Base-by-base conservation (phyloP, 768 basidiomycete genomes). In the Lactifluus volemus region DNA sequence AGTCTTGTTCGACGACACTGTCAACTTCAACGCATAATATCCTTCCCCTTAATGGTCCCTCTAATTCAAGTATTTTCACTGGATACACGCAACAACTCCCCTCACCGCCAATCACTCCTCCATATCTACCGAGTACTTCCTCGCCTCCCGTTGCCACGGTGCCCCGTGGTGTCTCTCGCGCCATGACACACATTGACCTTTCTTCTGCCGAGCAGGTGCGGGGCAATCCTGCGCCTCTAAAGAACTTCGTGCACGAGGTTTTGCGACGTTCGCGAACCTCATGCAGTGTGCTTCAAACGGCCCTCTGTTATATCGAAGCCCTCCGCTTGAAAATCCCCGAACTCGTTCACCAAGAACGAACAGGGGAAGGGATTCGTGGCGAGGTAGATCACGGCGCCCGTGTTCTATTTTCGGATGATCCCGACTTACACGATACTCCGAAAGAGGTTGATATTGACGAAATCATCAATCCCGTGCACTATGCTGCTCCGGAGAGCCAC, bases 161-260 rank as follows among this genome's bases (percentile, higher is more conserved):
- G 56, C 53, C 63, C 50, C 60, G 60, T 52, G 47, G 9, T 30
- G 60, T 69, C 38, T 67, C 61, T 49, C 67, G 65, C 55, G 69
- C 65, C 60, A 48, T 58, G 42, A 69, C 71, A 25, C 74, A 73
- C 54, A 65, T 57, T 14, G 51, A 48, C 64, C 34, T 62, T 59
- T 59, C 69, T 57, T 50, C 56, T 58, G 38, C 58, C 41, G 64
- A 66, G 42, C 55, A 63, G 32, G 64, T 67, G 14, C 68, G 57
- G 11, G 67, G 69, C 63, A 76, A 77, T 50, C 69, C 83, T 17
- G 74, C 83, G 8, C 85, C 88, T 8, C 79, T 91, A 64, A 85
- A 81, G 65, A 77, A 80, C 5, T 96, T 96, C 67, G 89, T 96
- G 32, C 88, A 91, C 69, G 92, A 96, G 73, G 88, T 94, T 8